Conservation (phyloP, 768 basidiomycete genomes). For the Grammothele lineata region DNA sequence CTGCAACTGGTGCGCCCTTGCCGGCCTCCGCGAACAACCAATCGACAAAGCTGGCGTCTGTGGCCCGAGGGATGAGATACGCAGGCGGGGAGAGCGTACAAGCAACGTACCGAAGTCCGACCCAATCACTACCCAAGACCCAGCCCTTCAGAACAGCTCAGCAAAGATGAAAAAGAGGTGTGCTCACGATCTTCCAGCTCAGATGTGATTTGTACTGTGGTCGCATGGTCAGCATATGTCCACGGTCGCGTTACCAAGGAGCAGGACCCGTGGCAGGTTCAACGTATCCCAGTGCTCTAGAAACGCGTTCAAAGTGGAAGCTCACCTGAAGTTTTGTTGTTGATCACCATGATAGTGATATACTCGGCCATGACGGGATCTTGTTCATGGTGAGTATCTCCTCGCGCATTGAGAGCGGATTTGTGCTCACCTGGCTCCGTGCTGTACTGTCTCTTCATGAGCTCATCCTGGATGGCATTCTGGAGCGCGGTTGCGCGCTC, state of each 20-base stretch:
- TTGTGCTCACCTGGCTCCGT: slow-evolving; percentile 61
- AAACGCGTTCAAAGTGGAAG: slow-evolving; percentile 3
- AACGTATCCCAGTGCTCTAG: slow-evolving; percentile 75
- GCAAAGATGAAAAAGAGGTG: not conserved
- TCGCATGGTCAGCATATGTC: slow-evolving; percentile 1
- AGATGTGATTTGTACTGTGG: slow-evolving; percentile 9
- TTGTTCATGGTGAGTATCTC: slow-evolving; percentile 22
- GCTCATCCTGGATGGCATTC: slow-evolving; percentile 81
- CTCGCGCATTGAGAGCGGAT: not conserved
- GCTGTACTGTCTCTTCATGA: slow-evolving; percentile 69
- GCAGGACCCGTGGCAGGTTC: slow-evolving; percentile 10
- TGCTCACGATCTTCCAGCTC: slow-evolving; percentile 15
- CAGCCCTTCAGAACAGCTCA: not conserved
- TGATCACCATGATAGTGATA: slow-evolving; percentile 93
- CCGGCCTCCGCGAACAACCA: slow-evolving; percentile 84
- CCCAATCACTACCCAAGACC: slow-evolving; percentile 55
- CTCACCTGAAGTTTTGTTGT: slow-evolving; percentile 79
- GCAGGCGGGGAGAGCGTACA: not conserved
- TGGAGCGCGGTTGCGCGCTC: slow-evolving; percentile 71
- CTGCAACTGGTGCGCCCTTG: slow-evolving; percentile 58
- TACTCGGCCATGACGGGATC: slow-evolving; percentile 94
- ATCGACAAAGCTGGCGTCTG: slow-evolving; percentile 80
- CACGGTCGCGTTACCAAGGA: not conserved
- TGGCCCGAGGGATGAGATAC: slow-evolving; percentile 18
- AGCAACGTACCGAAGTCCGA: slow-evolving; percentile 63